Conservation (phyloP, 257 asterid species). For the Vinca minor region DNA sequence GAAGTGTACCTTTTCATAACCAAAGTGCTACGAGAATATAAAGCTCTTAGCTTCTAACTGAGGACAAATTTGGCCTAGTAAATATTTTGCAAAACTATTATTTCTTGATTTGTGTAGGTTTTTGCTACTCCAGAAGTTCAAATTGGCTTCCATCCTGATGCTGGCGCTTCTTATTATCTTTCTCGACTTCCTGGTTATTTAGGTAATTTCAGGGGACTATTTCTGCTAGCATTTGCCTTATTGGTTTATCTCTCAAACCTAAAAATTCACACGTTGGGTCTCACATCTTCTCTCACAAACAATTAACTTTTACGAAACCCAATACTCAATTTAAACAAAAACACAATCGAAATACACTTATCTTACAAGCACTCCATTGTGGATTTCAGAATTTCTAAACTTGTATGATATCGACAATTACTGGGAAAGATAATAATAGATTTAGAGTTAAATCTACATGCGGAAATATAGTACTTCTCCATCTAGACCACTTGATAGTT, state of each 20-base stretch:
- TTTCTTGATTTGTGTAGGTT: constrained; percentile 39
- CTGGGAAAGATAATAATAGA: not conserved
- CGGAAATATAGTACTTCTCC: not conserved
- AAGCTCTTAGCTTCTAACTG: not conserved
- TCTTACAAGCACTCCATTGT: not conserved
- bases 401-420: no score
- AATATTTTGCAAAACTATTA: not conserved
- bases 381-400: not conserved
- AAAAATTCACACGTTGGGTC: no score
- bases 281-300: no score
- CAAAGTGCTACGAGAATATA: not conserved
- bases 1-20: no score
- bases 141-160: constrained; percentile 96
- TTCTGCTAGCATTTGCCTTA: not conserved
- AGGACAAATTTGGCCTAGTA: not conserved
- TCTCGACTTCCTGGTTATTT: constrained; percentile 96
- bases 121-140: constrained; percentile 83
- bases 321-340: no score
- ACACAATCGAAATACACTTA: no score
- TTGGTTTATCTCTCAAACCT: no score
- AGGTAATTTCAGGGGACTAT: constrained; percentile 36
- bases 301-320: no score
- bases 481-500: not conserved
- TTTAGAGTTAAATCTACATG: not conserved
- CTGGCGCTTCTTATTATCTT: constrained; percentile 94